Conservation (phyloP, 495 filamentous ascomycete species). For the Talaromyces borbonicus region DNA sequence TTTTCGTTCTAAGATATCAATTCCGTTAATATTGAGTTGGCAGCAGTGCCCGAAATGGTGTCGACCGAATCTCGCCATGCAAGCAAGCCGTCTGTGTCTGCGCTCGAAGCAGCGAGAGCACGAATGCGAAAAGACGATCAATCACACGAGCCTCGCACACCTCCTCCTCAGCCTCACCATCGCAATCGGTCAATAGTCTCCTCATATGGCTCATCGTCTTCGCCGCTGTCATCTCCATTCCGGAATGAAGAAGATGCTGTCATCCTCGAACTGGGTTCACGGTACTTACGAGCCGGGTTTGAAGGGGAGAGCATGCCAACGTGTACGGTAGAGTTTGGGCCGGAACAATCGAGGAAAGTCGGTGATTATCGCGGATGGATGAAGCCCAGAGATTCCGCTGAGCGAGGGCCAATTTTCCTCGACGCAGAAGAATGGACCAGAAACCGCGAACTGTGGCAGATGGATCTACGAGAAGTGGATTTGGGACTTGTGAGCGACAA, state of each 20-base stretch:
- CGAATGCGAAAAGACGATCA: slow-evolving; percentile 8
- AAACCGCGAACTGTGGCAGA: slow-evolving; percentile 71
- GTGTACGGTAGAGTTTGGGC: slow-evolving; percentile 60
- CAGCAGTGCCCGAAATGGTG: neutral
- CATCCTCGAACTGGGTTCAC: slow-evolving; percentile 71
- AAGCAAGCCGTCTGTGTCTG: slow-evolving; percentile 8
- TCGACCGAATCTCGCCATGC: slow-evolving; percentile 6
- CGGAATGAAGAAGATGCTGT: slow-evolving; percentile 77
- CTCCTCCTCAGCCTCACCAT: slow-evolving; percentile 28
- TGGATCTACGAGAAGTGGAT: slow-evolving; percentile 62
- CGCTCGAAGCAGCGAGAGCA: slow-evolving; percentile 6
- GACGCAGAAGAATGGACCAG: slow-evolving; percentile 55
- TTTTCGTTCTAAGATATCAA: too few relatives aligned
- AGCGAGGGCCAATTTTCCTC: slow-evolving; percentile 13
- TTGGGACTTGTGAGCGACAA: slow-evolving; percentile 77
- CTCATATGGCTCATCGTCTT: slow-evolving; percentile 54
- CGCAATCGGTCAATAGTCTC: slow-evolving; percentile 29
- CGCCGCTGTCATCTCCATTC: slow-evolving; percentile 57
- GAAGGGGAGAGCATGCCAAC: slow-evolving; percentile 69
- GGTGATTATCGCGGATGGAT: slow-evolving; percentile 76
- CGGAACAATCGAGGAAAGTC: slow-evolving; percentile 61
- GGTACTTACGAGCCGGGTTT: slow-evolving; percentile 75
- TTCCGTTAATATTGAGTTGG: neutral
- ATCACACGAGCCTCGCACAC: slow-evolving; percentile 21
- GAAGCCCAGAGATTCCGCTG: slow-evolving; percentile 14